phyloP scores from a whole-genome alignment of 352 stramenopile species.

The Pilasporangium apinafurcum region DNA sequence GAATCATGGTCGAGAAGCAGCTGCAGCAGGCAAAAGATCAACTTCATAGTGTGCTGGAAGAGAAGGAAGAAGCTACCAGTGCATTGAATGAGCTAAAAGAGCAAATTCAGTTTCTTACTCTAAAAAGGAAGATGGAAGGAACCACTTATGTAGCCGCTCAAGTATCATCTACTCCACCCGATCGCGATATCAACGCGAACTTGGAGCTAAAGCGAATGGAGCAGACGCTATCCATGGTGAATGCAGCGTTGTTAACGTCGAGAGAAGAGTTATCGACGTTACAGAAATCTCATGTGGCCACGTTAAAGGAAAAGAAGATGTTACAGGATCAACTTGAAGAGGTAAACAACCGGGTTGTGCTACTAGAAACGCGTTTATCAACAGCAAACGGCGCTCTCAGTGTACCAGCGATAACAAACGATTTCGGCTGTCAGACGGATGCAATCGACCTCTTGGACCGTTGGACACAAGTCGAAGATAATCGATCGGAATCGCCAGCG shows the following conservation, averaged over 20 bases:
- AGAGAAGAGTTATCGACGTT: conserved; percentile 38
- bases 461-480: no score
- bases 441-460: no score
- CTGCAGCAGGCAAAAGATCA: conserved; percentile 18
- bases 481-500: no score
- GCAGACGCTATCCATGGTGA: conserved; percentile 31
- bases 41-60: conserved; percentile 22
- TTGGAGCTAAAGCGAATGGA: conserved; percentile 35
- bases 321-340: conserved; percentile 27
- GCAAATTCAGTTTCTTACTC: conserved; percentile 39
- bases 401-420: conserved; percentile 4
- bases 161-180: background rate
- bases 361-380: conserved; percentile 11
- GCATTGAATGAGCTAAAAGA: conserved; percentile 39
- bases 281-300: conserved; percentile 25
- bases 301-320: conserved; percentile 42
- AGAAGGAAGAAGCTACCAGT: conserved; percentile 26
- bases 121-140: conserved; percentile 43
- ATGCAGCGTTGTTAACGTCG: conserved; percentile 24
- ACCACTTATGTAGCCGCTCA: conserved; percentile 6
- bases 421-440: conserved; percentile 8
- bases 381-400: background rate
- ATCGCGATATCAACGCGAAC: conserved; percentile 8
- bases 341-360: conserved; percentile 4
- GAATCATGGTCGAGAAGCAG: conserved; percentile 18